phyloP scores from a whole-genome alignment of 345 rosid genomes.

The Aquilaria sinensis region DNA sequence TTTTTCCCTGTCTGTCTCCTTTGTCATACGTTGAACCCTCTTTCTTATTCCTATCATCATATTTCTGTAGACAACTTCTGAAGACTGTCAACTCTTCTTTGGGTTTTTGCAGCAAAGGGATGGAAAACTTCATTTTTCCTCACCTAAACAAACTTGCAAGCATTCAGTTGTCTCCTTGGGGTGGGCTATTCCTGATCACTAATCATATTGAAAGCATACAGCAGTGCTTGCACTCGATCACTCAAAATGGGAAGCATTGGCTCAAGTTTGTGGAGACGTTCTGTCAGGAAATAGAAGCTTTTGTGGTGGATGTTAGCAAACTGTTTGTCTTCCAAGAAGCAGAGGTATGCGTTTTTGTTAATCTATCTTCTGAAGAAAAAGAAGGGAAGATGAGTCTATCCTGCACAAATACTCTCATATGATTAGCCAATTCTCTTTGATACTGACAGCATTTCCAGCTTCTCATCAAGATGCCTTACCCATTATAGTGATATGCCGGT shows the following conservation, averaged over 20 bases:
- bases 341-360: slow-evolving; percentile 37
- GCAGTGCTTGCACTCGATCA: slow-evolving; percentile 27
- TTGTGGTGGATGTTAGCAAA: slow-evolving; percentile 30
- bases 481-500: too few relatives aligned
- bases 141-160: slow-evolving; percentile 30
- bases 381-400: slow-evolving; percentile 1
- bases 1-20: neutral
- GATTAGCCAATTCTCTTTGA: neutral
- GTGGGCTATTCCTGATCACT: slow-evolving; percentile 23
- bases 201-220: slow-evolving; percentile 39
- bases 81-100: slow-evolving; percentile 4
- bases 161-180: slow-evolving; percentile 16
- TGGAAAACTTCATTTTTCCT: slow-evolving; percentile 52
- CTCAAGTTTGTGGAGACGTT: slow-evolving; percentile 35
- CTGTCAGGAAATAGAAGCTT: slow-evolving; percentile 35
- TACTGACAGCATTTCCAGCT: neutral
- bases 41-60: neutral
- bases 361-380: neutral
- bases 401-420: too few relatives aligned
- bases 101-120: slow-evolving; percentile 42
- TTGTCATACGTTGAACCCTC: neutral
- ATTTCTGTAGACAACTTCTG: neutral
- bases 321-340: slow-evolving; percentile 45
- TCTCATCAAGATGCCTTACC: too few relatives aligned
- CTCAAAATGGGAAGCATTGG: slow-evolving; percentile 18